Evolutionary conservation across 2,329 filamentous ascomycete species (phyloP).

Genomic region (Rutstroemia sp.): DNA sequence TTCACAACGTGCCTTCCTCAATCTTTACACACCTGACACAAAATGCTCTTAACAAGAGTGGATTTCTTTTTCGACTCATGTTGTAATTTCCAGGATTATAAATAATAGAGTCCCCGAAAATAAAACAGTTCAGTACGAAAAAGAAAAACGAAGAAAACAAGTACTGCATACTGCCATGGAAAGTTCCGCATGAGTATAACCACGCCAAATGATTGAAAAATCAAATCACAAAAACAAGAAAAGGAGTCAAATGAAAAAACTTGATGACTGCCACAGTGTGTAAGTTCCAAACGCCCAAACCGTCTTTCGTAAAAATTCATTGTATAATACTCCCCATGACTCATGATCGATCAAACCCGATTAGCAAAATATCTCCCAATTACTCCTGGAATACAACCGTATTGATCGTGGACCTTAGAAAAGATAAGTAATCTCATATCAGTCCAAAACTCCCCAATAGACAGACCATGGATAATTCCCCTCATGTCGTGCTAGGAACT

Average conservation of each 20-base stretch:
- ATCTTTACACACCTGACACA: neutral
- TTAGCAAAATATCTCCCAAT: no score
- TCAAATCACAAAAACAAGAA: neutral
- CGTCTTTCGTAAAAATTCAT: no score
- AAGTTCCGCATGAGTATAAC: neutral
- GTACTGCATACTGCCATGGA: neutral
- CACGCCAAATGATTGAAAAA: neutral
- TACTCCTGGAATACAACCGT: neutral
- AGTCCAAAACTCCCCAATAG: neutral
- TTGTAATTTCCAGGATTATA: neutral
- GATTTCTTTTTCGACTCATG: neutral
- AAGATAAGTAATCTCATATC: neutral
- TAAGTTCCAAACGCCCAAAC: neutral
- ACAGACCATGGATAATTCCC: neutral
- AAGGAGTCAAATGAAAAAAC: neutral
- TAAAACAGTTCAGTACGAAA: neutral
- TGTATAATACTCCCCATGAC: no score
- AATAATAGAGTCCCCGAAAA: neutral
- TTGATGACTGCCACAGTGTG: neutral
- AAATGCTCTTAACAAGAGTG: neutral
- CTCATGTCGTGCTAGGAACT: slow-evolving; percentile 1
- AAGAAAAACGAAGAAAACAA: neutral
- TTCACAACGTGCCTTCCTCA: neutral
- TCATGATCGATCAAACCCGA: no score
- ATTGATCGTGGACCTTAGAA: neutral